phyloP scores from a whole-genome alignment of 2,329 filamentous ascomycete species.

The Neurospora crassa region DNA sequence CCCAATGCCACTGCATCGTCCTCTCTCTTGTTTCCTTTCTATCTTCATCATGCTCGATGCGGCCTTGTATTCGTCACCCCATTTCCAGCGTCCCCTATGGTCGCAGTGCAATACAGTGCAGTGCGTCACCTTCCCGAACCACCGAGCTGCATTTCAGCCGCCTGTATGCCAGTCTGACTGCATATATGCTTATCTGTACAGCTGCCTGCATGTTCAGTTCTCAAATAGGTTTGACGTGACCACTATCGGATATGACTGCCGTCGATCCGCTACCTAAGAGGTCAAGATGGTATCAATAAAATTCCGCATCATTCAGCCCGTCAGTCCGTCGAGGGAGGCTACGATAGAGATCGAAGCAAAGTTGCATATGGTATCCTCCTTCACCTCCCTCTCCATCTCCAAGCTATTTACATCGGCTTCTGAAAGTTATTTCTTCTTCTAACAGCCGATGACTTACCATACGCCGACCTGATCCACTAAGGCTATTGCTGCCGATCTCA shows the following conservation, averaged over 20 bases:
- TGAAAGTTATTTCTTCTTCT: too few species aligned
- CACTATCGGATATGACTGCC: neutral
- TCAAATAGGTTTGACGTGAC: too few species aligned
- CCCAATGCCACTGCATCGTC: too few species aligned
- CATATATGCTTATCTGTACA: neutral
- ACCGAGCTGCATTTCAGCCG: neutral
- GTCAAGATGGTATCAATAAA: neutral
- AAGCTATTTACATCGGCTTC: too few species aligned
- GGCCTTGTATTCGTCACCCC: neutral
- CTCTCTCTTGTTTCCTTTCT: neutral
- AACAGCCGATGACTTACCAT: neutral
- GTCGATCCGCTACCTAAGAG: neutral
- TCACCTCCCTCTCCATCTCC: too few species aligned
- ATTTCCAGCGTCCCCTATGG: neutral
- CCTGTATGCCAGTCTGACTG: neutral
- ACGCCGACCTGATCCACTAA: accelerated
- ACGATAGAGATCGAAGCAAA: too few species aligned
- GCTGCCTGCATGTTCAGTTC: neutral
- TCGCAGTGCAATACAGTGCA: neutral
- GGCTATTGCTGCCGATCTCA: neutral
- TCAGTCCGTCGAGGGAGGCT: too few species aligned
- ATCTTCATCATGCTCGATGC: neutral
- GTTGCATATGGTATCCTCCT: too few species aligned
- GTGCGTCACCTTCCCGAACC: too few species aligned
- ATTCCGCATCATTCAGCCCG: neutral